Evolutionary conservation across 148 eudicot genomes (phyloP).

Genomic region (Amaranthus palmeri): DNA sequence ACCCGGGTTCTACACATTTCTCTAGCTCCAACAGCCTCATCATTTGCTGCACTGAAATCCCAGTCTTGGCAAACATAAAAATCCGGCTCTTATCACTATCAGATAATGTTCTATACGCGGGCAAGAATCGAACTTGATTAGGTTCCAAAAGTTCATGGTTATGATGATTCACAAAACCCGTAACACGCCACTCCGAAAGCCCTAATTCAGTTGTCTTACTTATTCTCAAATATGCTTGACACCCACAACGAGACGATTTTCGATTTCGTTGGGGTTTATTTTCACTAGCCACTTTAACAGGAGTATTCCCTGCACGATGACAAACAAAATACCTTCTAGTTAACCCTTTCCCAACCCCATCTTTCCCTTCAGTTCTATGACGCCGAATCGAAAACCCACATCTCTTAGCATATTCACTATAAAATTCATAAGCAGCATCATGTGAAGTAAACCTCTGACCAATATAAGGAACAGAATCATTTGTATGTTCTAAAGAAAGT

Average conservation of each 20-base stretch:
- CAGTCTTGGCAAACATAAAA: conserved; percentile 88
- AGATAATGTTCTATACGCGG: conserved; percentile 85
- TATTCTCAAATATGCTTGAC: conserved; percentile 91
- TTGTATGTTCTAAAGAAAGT: conserved; percentile 50
- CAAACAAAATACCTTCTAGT: conserved; percentile 93
- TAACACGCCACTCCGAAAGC: conserved; percentile 82
- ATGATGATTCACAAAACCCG: conserved; percentile 87
- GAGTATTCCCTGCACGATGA: conserved; percentile 95
- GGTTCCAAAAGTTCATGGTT: conserved; percentile 88
- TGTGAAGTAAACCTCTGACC: conserved; percentile 87
- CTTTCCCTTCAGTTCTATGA: conserved; percentile 94
- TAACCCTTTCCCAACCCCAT: conserved; percentile 93
- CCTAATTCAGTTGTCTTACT: conserved; percentile 69
- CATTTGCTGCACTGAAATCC: conserved; percentile 96
- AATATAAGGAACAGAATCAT: conserved; percentile 64
- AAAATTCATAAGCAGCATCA: conserved; percentile 89
- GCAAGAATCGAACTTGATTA: conserved; percentile 92
- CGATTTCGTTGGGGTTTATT: conserved; percentile 83
- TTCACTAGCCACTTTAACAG: conserved; percentile 56
- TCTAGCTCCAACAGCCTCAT: conserved; percentile 92
- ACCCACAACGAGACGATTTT: conserved; percentile 93
- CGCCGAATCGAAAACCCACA: conserved; percentile 96
- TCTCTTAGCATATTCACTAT: conserved; percentile 73
- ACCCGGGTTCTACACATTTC: conserved; percentile 88
- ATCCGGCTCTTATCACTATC: conserved; percentile 79